Base-by-base conservation (phyloP, 257 asterid species). In the Fraxinus excelsior region DNA sequence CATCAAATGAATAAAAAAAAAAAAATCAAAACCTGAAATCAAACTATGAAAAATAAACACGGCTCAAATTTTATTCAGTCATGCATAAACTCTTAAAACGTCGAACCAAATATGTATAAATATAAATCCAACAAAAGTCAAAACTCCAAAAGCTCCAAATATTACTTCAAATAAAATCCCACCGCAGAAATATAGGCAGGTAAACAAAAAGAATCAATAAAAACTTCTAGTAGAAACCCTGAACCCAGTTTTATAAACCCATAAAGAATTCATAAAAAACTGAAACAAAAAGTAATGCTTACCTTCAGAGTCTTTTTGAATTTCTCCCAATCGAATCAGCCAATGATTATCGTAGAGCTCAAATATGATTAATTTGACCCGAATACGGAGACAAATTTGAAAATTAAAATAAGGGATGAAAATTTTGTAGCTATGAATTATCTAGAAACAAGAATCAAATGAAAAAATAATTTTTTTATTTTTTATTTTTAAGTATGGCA, bases 241-340 rank as follows among this genome's bases (percentile, higher is more conserved):
- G 31, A 16, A 32, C 35, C 80, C 56, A 10, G 16, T 28, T 14
- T 26, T 18, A 44, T 16, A 14, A 46, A 68, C 44, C 11, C n/a
- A 4, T 0, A 46, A n/a, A 40, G 6, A 64, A 12, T 18, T 58
- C 38, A 18, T 23, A 71, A 18, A 40, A 28, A 60, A 78, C 0
- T 5, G 18, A 23, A 67, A 67, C 11, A 49, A 76, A 37, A 35
- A 34, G 13, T 51, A 60, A n/a, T 5, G 2, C 69, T 46, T 82
- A 87, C 92, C 89, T 79, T 42, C 58, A 62, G 66, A 75, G 71
- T 80, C 79, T 70, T 74, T 38, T 46, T 4, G 31, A 66, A 53
- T 8, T 74, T 37, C 73, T 37, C 70, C 35, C 65, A 79, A 80
- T 73, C 78, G 74, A 81, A 75, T 78, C 16, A 44, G 58, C 73